phyloP scores from a whole-genome alignment of 345 rosid species.

The Excoecaria agallocha region DNA sequence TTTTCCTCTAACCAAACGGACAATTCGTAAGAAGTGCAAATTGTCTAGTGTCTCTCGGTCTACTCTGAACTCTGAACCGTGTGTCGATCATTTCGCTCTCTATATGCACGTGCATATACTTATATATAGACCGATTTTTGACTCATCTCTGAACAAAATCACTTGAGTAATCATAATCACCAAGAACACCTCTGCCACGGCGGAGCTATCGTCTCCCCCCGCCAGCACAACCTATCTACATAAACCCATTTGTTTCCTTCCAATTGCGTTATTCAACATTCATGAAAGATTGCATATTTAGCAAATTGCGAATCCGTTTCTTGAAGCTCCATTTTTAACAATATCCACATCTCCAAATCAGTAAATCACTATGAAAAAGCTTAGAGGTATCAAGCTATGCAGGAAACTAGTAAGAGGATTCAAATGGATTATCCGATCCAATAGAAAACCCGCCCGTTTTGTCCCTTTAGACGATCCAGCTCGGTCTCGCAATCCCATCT shows the following conservation, averaged over 20 bases:
- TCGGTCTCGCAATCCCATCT: constrained; percentile 26
- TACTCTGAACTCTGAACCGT: constrained; percentile 5
- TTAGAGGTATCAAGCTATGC: constrained; percentile 53
- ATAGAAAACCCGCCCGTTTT: constrained; percentile 27
- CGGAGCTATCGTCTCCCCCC: too few species aligned
- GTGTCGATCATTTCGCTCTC: constrained; percentile 8
- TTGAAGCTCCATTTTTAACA: neutral
- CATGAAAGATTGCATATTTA: neutral
- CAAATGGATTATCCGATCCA: constrained; percentile 39
- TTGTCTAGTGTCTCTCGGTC: neutral
- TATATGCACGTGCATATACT: neutral
- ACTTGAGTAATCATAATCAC: neutral
- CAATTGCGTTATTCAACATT: neutral
- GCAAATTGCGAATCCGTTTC: neutral
- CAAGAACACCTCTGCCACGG: neutral
- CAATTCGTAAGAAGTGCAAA: neutral
- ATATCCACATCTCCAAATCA: neutral
- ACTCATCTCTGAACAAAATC: neutral
- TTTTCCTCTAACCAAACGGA: neutral
- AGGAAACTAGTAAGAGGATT: constrained; percentile 45
- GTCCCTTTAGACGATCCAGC: neutral
- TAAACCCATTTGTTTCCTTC: too few species aligned
- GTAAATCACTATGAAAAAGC: constrained; percentile 36
- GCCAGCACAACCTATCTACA: too few species aligned
- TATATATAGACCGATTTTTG: neutral